Base-by-base conservation (phyloP, 163 green algal species). In the Chlorella variabilis region DNA sequence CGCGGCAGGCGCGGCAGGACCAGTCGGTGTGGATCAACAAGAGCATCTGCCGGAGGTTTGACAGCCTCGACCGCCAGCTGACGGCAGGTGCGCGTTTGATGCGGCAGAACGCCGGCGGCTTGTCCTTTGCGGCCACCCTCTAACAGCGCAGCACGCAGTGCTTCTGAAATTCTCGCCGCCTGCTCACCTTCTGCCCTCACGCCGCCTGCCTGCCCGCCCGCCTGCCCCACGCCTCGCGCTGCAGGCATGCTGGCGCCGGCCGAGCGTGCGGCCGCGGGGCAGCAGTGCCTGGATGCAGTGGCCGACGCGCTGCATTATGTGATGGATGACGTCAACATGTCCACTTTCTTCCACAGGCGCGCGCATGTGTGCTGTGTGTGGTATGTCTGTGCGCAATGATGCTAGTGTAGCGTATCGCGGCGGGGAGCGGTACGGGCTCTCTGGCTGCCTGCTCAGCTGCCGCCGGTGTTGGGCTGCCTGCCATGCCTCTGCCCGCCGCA, bases 271-370 rank as follows among this genome's bases (percentile, higher is more conserved):
- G 15, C 18, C 0, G 56, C 21, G 18, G 69, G 23, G 27, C 70
- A 78, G 63, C 38, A 34, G 6, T 76, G 69, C 31, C 11, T 85
- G 7, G 48, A 74, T 8, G 13, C 20, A 3, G 41, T 81, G 36
- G 34, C 9, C 2, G 25, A 36, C 17, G 20, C 42, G 18, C 58
- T 78, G 62, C 74, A 59, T 5, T 27, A 58, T 0, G 41, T 48
- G 0, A 27, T 77, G 29, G 54, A 62, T 29, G 45, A 70, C 23
- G 49, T 85, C 23, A 85, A 85, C 54, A 58, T 85, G n/a, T 73
- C 80, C 2, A 80, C 80, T 3, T 77, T 81, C 38, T 51, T 85
- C 27, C 71, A 82, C 66, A 59, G 70, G 80, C 45, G 51, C 6
- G 48, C 18, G 8, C 18, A 54, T 31, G 18, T 41, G n/a, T 7